Percentiles rank a stretch among this genome's conserved stretches.
Evolutionary conservation across 192 early-diverging fungal genomes (phyloP).

Genomic region (Glomus cerebriforme): DNA sequence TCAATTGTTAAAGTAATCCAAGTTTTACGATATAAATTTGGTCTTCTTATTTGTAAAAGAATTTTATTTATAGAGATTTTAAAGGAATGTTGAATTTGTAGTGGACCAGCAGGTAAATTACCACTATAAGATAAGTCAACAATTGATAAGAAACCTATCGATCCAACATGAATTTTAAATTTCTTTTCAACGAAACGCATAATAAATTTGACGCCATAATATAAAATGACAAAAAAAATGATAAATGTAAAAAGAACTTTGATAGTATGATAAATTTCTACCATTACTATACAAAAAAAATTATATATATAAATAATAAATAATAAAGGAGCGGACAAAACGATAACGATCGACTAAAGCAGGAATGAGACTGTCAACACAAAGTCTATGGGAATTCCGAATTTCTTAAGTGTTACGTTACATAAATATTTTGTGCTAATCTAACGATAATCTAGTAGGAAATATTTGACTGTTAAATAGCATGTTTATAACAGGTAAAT

Average conservation of each 20-base stretch:
- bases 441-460: no score
- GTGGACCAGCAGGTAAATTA: neutral
- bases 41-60: slow-evolving; percentile 19
- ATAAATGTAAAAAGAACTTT: neutral
- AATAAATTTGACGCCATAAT: neutral
- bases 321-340: no score
- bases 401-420: no score
- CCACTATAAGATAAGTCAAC: slow-evolving; percentile 10
- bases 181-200: slow-evolving; percentile 10
- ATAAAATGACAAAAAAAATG: neutral
- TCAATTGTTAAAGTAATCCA: slow-evolving; percentile 44
- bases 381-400: no score
- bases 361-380: no score
- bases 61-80: slow-evolving; percentile 8
- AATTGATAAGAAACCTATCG: slow-evolving; percentile 18
- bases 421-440: no score
- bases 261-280: neutral
- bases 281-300: no score
- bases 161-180: slow-evolving; percentile 22
- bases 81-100: slow-evolving; percentile 1
- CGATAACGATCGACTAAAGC: no score
- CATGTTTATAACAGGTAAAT: no score
- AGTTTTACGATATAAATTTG: neutral
- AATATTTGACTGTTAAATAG: no score
- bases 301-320: no score